A percentile compares a stretch with the other conserved stretches of the same genome.
Conservation (phyloP, 176 grass and related monocot genomes). For the Oryza nivara region DNA sequence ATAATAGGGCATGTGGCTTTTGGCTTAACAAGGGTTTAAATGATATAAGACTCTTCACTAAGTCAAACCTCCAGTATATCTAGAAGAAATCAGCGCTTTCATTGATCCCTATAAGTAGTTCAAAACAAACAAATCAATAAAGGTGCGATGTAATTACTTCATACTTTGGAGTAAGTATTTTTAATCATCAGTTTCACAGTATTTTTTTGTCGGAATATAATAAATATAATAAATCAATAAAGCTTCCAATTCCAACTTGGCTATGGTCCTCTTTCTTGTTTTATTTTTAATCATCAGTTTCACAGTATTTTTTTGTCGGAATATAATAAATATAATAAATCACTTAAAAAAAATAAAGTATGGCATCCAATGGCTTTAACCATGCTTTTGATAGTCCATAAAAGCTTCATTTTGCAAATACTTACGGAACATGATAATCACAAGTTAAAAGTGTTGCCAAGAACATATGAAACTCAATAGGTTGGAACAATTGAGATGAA, state of each 20-base stretch:
- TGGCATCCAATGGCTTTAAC: conserved; percentile 15
- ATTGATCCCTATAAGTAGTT: not conserved
- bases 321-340: not conserved
- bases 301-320: conserved; percentile 17
- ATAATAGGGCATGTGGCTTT: not conserved
- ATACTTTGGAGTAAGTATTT: conserved; percentile 9
- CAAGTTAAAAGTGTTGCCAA: conserved; percentile 5
- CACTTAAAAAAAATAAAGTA: not conserved
- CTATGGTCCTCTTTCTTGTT: conserved; percentile 8
- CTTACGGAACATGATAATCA: not conserved
- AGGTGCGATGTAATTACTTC: conserved; percentile 1
- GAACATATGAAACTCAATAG: conserved; percentile 16
- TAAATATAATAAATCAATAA: no score
- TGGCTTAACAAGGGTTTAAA: conserved; percentile 19
- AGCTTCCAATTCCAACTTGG: conserved; percentile 19
- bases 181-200: no score
- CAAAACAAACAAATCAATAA: conserved; percentile 14
- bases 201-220: no score
- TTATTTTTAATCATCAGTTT: conserved; percentile 13
- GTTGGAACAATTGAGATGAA: conserved; percentile 26
- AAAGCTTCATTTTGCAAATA: conserved; percentile 29
- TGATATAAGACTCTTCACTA: not conserved
- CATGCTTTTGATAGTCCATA: conserved; percentile 27
- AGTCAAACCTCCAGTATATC: conserved; percentile 4
- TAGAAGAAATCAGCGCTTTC: conserved; percentile 2